Base-by-base conservation (phyloP, 108 stramenopile species). In the Pseudonitzschia delicatissima region DNA sequence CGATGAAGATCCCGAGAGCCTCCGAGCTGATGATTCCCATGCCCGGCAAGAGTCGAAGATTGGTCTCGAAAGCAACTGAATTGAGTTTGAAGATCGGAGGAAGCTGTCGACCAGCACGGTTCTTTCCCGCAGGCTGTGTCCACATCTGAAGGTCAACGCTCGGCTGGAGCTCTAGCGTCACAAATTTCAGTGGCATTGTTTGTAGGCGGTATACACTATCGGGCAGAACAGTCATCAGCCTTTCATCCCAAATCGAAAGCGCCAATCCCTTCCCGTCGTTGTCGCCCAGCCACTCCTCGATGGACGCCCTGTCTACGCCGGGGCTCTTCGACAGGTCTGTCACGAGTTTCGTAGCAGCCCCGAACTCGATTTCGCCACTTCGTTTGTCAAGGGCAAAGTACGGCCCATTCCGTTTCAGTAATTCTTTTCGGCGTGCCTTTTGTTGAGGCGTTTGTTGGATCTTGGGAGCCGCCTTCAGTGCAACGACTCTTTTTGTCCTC, bases 151-250 rank as follows among this genome's bases (percentile, higher is more conserved):
- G 66, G 73, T 88, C 87, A 5, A 92, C 91, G 28, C 72, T 76
- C 6, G 91, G 91, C 12, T 81, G 64, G 21, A 88, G 72, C 55
- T 85, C 76, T 18, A 92, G 76, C 3, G 91, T 89, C 13, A 92
- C 84, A 65, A 92, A 92, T 80, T 87, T 84, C 28, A 92, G 62
- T 29, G 74, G 83, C 91, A 92, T 92, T 28, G 84, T 57, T 64
- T 85, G 83, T 37, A 92, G 59, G 48, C 83, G 71, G 65, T 84
- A 92, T 6, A 86, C 68, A 32, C 67, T 58, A 8, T 85, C 61
- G 20, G 74, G 76, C 39, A 84, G 31, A 20, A 83, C 84, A 15
- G 34, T 58, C 32, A 84, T 81, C 55, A 91, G 57, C 20, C 74
- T 66, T 60, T 80, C 75, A 45, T 89, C 87, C 87, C 91, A 92